Conservation (phyloP, 2,329 filamentous ascomycete species). For the Parafenestella ontariensis region DNA sequence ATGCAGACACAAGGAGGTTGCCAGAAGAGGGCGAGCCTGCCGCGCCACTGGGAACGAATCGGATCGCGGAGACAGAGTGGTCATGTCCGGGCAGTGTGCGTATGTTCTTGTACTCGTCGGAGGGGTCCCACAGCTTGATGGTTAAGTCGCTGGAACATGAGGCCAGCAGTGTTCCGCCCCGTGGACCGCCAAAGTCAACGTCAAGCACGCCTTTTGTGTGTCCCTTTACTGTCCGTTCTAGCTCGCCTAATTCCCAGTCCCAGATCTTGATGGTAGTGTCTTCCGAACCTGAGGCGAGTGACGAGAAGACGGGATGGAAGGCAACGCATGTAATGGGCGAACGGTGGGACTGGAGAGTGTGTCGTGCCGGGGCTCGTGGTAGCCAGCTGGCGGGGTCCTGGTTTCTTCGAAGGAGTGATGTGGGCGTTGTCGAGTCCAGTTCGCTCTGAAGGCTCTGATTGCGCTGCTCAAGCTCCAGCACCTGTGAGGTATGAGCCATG, state of each 20-base stretch:
- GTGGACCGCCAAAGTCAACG: constrained; percentile 87
- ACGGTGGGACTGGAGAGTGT: constrained; percentile 84
- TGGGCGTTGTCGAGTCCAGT: constrained; percentile 81
- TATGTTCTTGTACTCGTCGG: constrained; percentile 94
- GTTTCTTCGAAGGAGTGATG: constrained; percentile 78
- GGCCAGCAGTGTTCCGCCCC: constrained; percentile 78
- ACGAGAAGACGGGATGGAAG: constrained; percentile 91
- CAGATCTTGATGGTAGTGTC: constrained; percentile 96
- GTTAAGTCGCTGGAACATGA: constrained; percentile 89
- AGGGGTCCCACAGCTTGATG: constrained; percentile 94
- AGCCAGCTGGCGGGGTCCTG: constrained; percentile 88
- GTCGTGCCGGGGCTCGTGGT: constrained; percentile 79
- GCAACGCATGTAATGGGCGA: constrained; percentile 84
- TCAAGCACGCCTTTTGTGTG: constrained; percentile 89
- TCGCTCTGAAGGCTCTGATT: constrained; percentile 78
- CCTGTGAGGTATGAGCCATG: constrained; percentile 59
- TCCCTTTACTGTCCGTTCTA: constrained; percentile 88
- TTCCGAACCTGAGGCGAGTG: constrained; percentile 87
- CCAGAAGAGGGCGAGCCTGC: constrained; percentile 79
- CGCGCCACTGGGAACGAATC: constrained; percentile 85
- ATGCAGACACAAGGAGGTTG: constrained; percentile 86
- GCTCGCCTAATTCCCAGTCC: constrained; percentile 94
- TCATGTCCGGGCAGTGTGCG: constrained; percentile 90
- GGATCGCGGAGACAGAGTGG: constrained; percentile 86
- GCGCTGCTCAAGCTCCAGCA: constrained; percentile 88